Evolutionary conservation across 805 yeast species (phyloP).

Genomic region (Lipomyces mesembrius): DNA sequence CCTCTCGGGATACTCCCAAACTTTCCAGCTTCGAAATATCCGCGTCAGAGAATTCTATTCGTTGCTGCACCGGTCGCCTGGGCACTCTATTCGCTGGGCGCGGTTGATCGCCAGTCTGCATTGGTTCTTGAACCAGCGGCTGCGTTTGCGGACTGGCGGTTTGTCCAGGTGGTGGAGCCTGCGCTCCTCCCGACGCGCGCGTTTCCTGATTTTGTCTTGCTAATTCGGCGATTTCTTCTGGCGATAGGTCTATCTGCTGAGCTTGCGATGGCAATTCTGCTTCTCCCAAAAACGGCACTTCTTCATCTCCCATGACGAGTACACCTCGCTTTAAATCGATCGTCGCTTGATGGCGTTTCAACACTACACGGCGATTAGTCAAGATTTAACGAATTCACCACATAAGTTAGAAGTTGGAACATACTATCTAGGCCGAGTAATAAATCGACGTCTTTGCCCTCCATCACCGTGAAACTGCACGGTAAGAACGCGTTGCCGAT

Average conservation of each 20-base stretch:
- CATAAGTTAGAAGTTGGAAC: not conserved
- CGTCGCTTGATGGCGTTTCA: slow-evolving; percentile 81
- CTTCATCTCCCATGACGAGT: slow-evolving; percentile 71
- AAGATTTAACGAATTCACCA: not conserved
- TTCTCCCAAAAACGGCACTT: slow-evolving; percentile 74
- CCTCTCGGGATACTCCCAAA: slow-evolving; percentile 71
- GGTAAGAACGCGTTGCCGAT: slow-evolving; percentile 70
- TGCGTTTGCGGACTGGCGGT: slow-evolving; percentile 5
- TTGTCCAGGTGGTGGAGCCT: slow-evolving; percentile 1
- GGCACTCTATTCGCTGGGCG: slow-evolving; percentile 5
- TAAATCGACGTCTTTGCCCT: slow-evolving; percentile 60
- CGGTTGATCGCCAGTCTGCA: slow-evolving; percentile 7
- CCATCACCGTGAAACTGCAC: slow-evolving; percentile 72
- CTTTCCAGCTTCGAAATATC: slow-evolving; percentile 56
- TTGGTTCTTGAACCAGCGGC: slow-evolving; percentile 17
- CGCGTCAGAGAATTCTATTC: slow-evolving; percentile 45
- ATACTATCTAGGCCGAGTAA: slow-evolving; percentile 76
- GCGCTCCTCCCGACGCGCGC: not conserved
- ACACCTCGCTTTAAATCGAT: slow-evolving; percentile 72
- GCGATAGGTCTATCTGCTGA: slow-evolving; percentile 32
- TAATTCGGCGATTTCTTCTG: slow-evolving; percentile 16
- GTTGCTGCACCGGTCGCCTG: slow-evolving; percentile 21
- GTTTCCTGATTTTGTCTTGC: not conserved
- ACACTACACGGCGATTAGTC: slow-evolving; percentile 49
- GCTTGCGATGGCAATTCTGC: slow-evolving; percentile 61